Evolutionary conservation across 2,329 filamentous ascomycete species (phyloP).

Genomic region (Delphinella strobiligena): DNA sequence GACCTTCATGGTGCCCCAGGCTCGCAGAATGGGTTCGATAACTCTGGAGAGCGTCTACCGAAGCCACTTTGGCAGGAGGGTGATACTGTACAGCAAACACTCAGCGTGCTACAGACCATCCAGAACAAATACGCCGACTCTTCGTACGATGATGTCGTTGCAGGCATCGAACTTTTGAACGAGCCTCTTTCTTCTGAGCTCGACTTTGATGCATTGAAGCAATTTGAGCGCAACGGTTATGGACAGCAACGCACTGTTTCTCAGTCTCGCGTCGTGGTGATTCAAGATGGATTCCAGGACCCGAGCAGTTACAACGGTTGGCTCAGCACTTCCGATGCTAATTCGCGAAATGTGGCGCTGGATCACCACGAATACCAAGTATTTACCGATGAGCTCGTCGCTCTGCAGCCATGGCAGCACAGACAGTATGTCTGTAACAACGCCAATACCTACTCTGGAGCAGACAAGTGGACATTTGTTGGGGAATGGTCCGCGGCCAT

Average conservation of each 20-base stretch:
- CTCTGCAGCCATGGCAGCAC: conserved; percentile 41
- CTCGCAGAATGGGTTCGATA: conserved; percentile 51
- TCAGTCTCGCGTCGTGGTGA: conserved; percentile 33
- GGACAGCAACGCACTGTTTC: conserved; percentile 24
- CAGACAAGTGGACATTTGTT: conserved; percentile 55
- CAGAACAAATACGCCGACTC: conserved; percentile 44
- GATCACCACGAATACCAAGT: conserved; percentile 61
- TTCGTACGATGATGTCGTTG: conserved; percentile 45
- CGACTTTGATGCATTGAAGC: conserved; percentile 32
- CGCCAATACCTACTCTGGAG: conserved; percentile 33
- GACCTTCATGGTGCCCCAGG: conserved; percentile 46
- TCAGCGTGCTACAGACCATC: conserved; percentile 46
- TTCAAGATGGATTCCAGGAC: conserved; percentile 46
- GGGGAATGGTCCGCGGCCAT: conserved; percentile 59
- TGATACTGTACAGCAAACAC: conserved; percentile 36
- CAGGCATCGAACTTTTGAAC: conserved; percentile 45
- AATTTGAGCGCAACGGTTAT: conserved; percentile 45
- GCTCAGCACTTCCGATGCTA: conserved; percentile 38
- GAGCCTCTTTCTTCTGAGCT: conserved; percentile 41
- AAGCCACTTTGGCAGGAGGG: conserved; percentile 35
- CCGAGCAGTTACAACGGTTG: conserved; percentile 50
- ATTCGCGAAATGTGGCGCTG: conserved; percentile 44
- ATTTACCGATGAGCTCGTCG: conserved; percentile 42
- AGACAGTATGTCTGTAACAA: conserved; percentile 44
- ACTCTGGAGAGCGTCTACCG: conserved; percentile 40